These are phyloP conservation scores for Dryas octopetala DNA, from an alignment of 306 rosid genomes.

Conservation along the genomic window DNA sequence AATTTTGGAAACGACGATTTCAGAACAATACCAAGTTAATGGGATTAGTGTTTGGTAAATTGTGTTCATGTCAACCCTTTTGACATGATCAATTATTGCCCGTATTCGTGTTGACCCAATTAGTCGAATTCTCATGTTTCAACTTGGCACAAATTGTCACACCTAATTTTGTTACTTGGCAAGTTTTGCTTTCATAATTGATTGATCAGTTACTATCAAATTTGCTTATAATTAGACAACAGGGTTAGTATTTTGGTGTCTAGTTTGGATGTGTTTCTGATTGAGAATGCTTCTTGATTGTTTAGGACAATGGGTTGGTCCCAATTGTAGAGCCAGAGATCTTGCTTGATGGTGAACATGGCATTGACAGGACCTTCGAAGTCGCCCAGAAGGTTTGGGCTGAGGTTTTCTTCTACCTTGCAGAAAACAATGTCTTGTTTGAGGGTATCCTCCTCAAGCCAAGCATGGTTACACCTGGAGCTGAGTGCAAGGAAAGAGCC, in stretches of 20 bases:
- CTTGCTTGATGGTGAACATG: slow-evolving; percentile 91
- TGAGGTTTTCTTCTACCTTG: slow-evolving; percentile 90
- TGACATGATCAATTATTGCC: too few relatives aligned
- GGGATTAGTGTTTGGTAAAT: too few relatives aligned
- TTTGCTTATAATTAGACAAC: not conserved
- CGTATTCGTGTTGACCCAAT: too few relatives aligned
- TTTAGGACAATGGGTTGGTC: slow-evolving; percentile 71
- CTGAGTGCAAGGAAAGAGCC: slow-evolving; percentile 77
- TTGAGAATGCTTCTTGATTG: slow-evolving; percentile 10
- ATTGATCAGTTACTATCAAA: not conserved
- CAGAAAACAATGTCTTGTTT: slow-evolving; percentile 79
- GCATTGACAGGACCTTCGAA: slow-evolving; percentile 79
- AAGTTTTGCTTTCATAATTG: not conserved
- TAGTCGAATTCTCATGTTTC: too few relatives aligned
- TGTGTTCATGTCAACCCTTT: too few relatives aligned
- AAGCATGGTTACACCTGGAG: slow-evolving; percentile 98
- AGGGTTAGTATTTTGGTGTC: not conserved
- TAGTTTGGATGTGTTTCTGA: slow-evolving; percentile 11
- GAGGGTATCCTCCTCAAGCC: slow-evolving; percentile 99
- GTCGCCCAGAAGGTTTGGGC: slow-evolving; percentile 91
- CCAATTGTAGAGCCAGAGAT: slow-evolving; percentile 99
- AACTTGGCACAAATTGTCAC: too few relatives aligned
- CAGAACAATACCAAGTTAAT: too few relatives aligned
- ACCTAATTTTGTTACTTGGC: not conserved
- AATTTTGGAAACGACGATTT: too few relatives aligned